phyloP scores from a whole-genome alignment of 2,329 filamentous ascomycete genomes.

The Scleromitrula shiraiana region DNA sequence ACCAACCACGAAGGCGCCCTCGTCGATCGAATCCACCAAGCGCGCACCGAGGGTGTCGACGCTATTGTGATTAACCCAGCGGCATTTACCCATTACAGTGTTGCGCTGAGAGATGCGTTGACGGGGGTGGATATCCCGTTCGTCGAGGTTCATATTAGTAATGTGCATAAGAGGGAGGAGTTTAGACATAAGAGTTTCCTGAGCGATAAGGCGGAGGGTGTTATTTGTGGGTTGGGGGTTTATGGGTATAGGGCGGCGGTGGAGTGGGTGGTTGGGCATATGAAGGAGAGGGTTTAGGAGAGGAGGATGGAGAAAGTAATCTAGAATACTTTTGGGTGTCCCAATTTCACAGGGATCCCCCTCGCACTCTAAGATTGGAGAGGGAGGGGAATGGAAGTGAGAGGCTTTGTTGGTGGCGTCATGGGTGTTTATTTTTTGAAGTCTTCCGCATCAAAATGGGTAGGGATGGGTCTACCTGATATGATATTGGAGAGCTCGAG shows the following conservation, averaged over 20 bases:
- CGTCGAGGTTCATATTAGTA: slow-evolving; percentile 69
- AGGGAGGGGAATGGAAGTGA: too few species aligned
- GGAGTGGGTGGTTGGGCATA: slow-evolving; percentile 41
- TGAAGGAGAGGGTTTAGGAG: slow-evolving; percentile 31
- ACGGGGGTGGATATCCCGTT: slow-evolving; percentile 63
- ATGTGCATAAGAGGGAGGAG: slow-evolving; percentile 63
- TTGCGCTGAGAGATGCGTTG: slow-evolving; percentile 68
- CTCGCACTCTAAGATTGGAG: too few species aligned
- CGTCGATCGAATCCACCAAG: slow-evolving; percentile 47
- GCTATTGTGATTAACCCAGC: slow-evolving; percentile 70
- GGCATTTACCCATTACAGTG: slow-evolving; percentile 67
- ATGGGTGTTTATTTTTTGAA: too few species aligned
- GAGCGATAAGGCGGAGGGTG: slow-evolving; percentile 65
- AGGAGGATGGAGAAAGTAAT: too few species aligned
- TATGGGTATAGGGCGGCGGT: slow-evolving; percentile 55
- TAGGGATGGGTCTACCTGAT: too few species aligned
- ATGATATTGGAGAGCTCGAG: too few species aligned
- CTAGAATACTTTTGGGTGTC: too few species aligned
- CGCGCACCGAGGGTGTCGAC: slow-evolving; percentile 47
- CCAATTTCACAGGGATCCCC: too few species aligned
- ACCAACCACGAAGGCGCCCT: slow-evolving; percentile 64
- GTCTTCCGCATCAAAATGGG: too few species aligned
- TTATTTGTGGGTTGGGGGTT: slow-evolving; percentile 61
- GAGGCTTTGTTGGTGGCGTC: too few species aligned
- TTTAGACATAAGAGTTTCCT: slow-evolving; percentile 65